Base-by-base conservation (phyloP, 345 rosid species). In the Rhodamnia argentea region DNA sequence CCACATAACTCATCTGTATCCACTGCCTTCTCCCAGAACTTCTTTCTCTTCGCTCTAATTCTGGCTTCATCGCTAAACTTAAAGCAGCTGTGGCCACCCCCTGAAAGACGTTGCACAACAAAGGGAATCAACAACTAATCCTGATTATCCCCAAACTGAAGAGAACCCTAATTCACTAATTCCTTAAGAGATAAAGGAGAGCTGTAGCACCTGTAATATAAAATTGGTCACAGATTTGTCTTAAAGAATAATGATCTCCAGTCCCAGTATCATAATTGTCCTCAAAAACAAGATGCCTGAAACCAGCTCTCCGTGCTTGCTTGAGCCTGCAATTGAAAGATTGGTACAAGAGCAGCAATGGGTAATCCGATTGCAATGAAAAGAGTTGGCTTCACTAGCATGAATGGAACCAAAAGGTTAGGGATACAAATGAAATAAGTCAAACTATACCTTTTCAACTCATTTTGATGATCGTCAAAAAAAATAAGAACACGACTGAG, bases 241-340 rank as follows among this genome's bases (percentile, higher is more conserved):
- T 93, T 88, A 98, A 88, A 37, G 99, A 98, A 88, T 98, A 98
- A 92, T 96, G 99, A 88, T 98, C 99, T 54, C 99, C 99, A 5
- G 98, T 98, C 86, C 99, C 99, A 29, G 99, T 98, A 88, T 98
- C 99, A 84, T 96, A 98, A 87, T 98, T 98, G 88, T 98, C 99
- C 91, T 98, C 99, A 83, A 98, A 98, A 85, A 98, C 90, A 89
- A 98, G 97, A 93, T 98, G 96, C 55, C 62, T 92, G 90, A 98
- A 98, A 60, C 99, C 99, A 70, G 94, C 95, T 76, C 93, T 90
- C 86, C 93, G 58, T 57, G 99, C 99, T 89, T 96, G 96, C 86
- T 94, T 94, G 86, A 96, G 86, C 90, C 99, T 97, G 92, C 60
- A 86, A 90, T 87, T 32, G 26, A 83, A 84, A 84, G 58, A 29